phyloP scores from a whole-genome alignment of 2,329 filamentous ascomycete genomes.

The Diaporthe sp. region DNA sequence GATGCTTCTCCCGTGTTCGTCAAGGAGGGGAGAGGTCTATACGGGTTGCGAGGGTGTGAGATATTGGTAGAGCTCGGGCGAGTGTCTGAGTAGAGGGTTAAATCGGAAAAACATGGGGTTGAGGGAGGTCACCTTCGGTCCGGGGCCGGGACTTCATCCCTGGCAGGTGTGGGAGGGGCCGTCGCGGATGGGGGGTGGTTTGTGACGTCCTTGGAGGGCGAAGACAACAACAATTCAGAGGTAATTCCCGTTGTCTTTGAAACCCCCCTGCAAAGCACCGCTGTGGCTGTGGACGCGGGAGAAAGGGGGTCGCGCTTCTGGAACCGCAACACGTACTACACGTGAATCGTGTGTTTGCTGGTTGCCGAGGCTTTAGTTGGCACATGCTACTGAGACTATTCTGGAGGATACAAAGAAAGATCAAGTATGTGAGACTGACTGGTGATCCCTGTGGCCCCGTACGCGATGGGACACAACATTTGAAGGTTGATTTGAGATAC shows the following conservation, averaged over 20 bases:
- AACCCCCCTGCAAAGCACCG: background rate
- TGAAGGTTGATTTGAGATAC: background rate
- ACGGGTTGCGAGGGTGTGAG: background rate
- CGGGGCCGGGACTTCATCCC: background rate
- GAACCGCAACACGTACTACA: background rate
- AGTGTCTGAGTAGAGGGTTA: background rate
- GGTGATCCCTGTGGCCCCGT: background rate
- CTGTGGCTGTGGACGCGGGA: constrained; percentile 5
- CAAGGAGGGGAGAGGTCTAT: background rate
- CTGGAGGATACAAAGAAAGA: background rate
- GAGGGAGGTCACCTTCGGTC: background rate
- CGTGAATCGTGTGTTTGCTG: background rate
- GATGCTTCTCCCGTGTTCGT: background rate
- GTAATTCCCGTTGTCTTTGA: background rate
- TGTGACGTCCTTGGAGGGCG: background rate
- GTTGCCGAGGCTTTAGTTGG: constrained; percentile 1
- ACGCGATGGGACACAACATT: background rate
- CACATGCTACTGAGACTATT: background rate
- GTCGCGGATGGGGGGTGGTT: background rate
- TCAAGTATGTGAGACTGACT: background rate
- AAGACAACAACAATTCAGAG: background rate
- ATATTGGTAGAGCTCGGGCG: background rate
- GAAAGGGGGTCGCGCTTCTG: constrained; percentile 7
- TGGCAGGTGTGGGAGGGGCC: background rate
- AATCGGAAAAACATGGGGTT: background rate